Evolutionary conservation across 2,329 filamentous ascomycete genomes (phyloP).

Genomic region (Alternaria brassicicola): DNA sequence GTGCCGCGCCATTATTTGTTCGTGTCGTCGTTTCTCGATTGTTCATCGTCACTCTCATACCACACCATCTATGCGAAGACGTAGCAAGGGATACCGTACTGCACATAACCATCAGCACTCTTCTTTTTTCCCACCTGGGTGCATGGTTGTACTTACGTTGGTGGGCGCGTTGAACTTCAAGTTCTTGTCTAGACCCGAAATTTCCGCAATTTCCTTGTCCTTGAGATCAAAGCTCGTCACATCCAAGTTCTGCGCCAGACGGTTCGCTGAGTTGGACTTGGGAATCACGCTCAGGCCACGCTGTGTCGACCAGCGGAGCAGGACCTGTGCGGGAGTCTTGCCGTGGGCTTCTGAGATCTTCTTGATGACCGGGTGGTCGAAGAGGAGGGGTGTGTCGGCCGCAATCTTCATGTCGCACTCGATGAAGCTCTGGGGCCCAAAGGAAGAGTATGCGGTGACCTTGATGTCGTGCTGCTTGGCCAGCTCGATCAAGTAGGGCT

Average conservation of each 20-base stretch:
- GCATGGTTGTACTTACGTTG: slow-evolving; percentile 36
- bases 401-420: slow-evolving; percentile 46
- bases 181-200: slow-evolving; percentile 40
- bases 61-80: slow-evolving; percentile 36
- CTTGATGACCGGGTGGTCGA: slow-evolving; percentile 64
- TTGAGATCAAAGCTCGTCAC: slow-evolving; percentile 40
- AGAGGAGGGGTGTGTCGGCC: slow-evolving; percentile 39
- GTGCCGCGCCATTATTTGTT: neutral
- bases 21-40: neutral
- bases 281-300: slow-evolving; percentile 47
- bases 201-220: slow-evolving; percentile 38
- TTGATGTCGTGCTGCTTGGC: slow-evolving; percentile 42
- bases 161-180: slow-evolving; percentile 44
- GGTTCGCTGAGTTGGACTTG: slow-evolving; percentile 42
- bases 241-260: slow-evolving; percentile 44
- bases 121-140: neutral
- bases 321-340: slow-evolving; percentile 76
- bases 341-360: slow-evolving; percentile 68
- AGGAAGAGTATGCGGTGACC: slow-evolving; percentile 47
- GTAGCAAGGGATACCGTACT: slow-evolving; percentile 48
- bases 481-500: slow-evolving; percentile 44
- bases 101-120: neutral
- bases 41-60: neutral
- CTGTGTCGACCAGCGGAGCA: slow-evolving; percentile 91
- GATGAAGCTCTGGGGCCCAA: slow-evolving; percentile 55